Base-by-base conservation (phyloP, 441 rosid genomes). In the Isatis lusitanica region DNA sequence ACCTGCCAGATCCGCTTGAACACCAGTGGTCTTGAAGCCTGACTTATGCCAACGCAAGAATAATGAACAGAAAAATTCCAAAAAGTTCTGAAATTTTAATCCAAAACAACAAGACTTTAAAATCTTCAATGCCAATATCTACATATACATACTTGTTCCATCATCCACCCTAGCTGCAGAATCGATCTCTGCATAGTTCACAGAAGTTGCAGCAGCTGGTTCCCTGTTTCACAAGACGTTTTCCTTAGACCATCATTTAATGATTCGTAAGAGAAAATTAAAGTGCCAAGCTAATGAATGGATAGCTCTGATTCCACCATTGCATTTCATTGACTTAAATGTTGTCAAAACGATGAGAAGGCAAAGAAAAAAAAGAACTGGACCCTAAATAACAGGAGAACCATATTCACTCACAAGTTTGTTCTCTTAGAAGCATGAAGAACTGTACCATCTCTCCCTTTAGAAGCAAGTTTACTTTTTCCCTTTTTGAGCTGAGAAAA, bases 1-100 rank as follows among this genome's bases (percentile, higher is more conserved):
- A 64, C 71, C 76, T 44, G 71, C 62, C 36, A 68, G 63, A 75
- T 84, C 93, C 7, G 91, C 83, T 74, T 92, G 98, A 79, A 95
- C 84, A 82, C 97, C 97, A 52, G 80, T 74, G 51, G 84, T 80
- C 82, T 79, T 84, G 63, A 77, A 79, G 11, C 90, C 85, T 78
- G 85, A 78, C 80, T 74, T 76, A 78, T 7, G 71, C 88, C 82
- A 80, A 56, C 48, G 56, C 52, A 67, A 70, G 65, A 61, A 79
- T 48, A 77, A 21, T 33, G 9, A 0, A 26, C 7, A 16, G 1
- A 13, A n/a, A n/a, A 15, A 1, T 21, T 21, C 51, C 24, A 84
- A 40, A 9, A 31, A 46, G 33, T 11, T 39, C 6, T n/a, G 2
- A 21, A 46, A 48, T 40, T 7, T 24, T 18, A 10, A 66, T 42